Evolutionary conservation across 495 filamentous ascomycete genomes (phyloP).

Genomic region (Aspergillus taichungensis): DNA sequence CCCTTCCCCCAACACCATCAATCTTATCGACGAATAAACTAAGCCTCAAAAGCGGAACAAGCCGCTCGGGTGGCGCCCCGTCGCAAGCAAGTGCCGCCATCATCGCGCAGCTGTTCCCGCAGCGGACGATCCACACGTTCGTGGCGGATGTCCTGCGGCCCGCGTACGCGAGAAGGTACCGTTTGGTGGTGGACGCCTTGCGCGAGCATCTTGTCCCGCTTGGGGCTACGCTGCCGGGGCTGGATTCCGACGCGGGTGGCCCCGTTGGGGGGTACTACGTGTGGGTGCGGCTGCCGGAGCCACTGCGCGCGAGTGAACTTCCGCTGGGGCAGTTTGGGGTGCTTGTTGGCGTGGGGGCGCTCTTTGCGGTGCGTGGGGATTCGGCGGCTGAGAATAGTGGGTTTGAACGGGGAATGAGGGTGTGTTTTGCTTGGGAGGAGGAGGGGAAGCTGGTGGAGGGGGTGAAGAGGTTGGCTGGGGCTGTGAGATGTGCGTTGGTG

Average conservation of each 20-base stretch:
- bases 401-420: conserved; percentile 48
- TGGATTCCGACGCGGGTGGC: conserved; percentile 14
- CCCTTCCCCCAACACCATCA: neutral
- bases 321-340: conserved; percentile 45
- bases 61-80: conserved; percentile 67
- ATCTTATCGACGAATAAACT: conserved; percentile 1
- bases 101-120: conserved; percentile 48
- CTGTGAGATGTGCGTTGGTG: conserved; percentile 11
- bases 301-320: conserved; percentile 44
- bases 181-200: conserved; percentile 44
- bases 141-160: conserved; percentile 42
- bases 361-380: conserved; percentile 61
- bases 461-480: conserved; percentile 47
- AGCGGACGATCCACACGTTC: conserved; percentile 40
- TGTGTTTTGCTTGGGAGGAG: conserved; percentile 73
- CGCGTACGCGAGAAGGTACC: conserved; percentile 49
- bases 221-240: conserved; percentile 40
- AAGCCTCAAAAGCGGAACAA: conserved; percentile 44
- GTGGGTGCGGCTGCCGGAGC: conserved; percentile 58
- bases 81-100: conserved; percentile 62
- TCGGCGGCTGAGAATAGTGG: conserved; percentile 21
- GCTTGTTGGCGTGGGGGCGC: conserved; percentile 51
- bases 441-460: conserved; percentile 60
- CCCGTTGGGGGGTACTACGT: conserved; percentile 68
- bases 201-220: conserved; percentile 46